A percentile compares a stretch with the other conserved stretches of the same genome.
phyloP scores from a whole-genome alignment of 345 rosid genomes.

The Crucihimalaya himalaica region DNA sequence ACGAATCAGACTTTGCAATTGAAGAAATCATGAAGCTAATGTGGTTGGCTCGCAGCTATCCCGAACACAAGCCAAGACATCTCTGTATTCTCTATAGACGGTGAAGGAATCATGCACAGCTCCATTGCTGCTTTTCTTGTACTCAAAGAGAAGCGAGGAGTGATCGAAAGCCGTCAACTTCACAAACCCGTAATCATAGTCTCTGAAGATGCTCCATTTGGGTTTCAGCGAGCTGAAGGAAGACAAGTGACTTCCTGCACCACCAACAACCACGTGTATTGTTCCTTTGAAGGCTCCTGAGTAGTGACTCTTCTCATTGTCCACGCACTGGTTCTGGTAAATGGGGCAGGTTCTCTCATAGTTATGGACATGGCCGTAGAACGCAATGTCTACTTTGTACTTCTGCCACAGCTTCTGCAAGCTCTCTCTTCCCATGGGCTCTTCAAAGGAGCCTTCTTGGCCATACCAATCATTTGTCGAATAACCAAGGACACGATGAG shows the following conservation, averaged over 20 bases:
- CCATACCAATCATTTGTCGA: constrained; percentile 55
- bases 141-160: constrained; percentile 73
- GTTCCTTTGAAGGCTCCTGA: constrained; percentile 66
- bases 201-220: constrained; percentile 71
- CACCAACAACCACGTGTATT: constrained; percentile 78
- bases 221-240: constrained; percentile 49
- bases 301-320: constrained; percentile 49
- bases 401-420: constrained; percentile 79
- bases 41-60: constrained; percentile 68
- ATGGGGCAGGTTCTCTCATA: constrained; percentile 74
- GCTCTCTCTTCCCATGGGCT: constrained; percentile 72
- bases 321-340: constrained; percentile 68
- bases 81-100: constrained; percentile 70
- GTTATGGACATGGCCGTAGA: constrained; percentile 74
- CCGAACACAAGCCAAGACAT: constrained; percentile 69
- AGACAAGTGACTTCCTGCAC: constrained; percentile 75
- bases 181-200: constrained; percentile 72
- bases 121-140: constrained; percentile 76
- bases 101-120: constrained; percentile 76
- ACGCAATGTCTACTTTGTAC: constrained; percentile 76
- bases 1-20: background rate
- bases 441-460: constrained; percentile 57
- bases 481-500: constrained; percentile 76
- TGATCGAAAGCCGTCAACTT: constrained; percentile 73
- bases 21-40: constrained; percentile 50